Base-by-base conservation (phyloP, 495 filamentous ascomycete genomes). In the Penicillium samsonianum region DNA sequence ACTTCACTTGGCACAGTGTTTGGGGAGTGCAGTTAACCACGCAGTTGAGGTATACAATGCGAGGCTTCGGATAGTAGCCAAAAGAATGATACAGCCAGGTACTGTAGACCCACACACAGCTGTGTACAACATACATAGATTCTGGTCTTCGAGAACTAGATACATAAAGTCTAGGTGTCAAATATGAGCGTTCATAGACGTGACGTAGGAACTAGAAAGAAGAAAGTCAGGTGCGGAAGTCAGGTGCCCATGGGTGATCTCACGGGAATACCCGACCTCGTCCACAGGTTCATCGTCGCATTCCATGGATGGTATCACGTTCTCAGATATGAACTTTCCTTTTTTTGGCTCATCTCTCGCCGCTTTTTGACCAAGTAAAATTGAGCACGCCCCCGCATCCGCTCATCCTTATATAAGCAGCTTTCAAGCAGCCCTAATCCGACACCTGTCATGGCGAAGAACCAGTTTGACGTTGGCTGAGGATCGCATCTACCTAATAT, bases 191-290 rank as follows among this genome's bases (percentile, higher is more conserved):
- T 33, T 17, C 6, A 17, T 28, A 35, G 45, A 33, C 5, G 7
- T 45, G 44, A 33, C 9, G 47, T 23, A 49, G 30, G 22, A 35
- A 35, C 17, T 19, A 30, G 11, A 30, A 26, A 23, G 11, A 23
- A 23, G 30, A 4, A 19, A n/a, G 30, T 50, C 47, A 6, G 30
- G 17, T 19, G 31, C 10, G 4, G 19, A 35, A 12, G 26, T 41
- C 43, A 38, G 26, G 28, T 51, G 51, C 40, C 51, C 51, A 50
- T 55, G 58, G 58, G 22, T 60, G 35, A 38, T 17, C 8, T 42
- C 46, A 50, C 51, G 58, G 51, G 31, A 55, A 30, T 35, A 54
- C 33, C 45, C 51, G 57, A 30, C 16, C 45, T 28, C 23, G 19
- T 41, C 57, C 50, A 52, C 23, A 10, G 43, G 57, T 47, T 43